phyloP scores from a whole-genome alignment of 805 yeast species.

The Candida manassasensis region DNA sequence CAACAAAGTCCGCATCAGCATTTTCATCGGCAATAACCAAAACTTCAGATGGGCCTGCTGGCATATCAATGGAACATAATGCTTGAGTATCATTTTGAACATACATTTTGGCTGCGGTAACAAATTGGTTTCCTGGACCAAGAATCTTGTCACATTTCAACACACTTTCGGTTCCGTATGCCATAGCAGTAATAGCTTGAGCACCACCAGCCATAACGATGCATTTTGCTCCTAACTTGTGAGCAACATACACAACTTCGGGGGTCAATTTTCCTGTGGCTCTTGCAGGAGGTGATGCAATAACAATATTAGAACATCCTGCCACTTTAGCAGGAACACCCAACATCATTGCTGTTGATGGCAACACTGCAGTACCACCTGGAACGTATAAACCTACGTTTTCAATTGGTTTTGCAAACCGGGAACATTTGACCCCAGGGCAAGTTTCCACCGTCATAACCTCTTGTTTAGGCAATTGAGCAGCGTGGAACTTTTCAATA shows the following conservation, averaged over 20 bases:
- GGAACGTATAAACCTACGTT: conserved; percentile 95
- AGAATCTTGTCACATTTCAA: conserved; percentile 94
- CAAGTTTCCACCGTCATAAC: conserved; percentile 82
- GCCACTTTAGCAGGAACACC: conserved; percentile 99
- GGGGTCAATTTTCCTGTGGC: conserved; percentile 91
- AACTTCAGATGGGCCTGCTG: conserved; percentile 99
- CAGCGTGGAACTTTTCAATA: conserved; percentile 88
- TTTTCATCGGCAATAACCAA: conserved; percentile 85
- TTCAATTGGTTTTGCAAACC: conserved; percentile 93
- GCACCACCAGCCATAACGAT: conserved; percentile 98
- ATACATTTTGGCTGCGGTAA: conserved; percentile 97
- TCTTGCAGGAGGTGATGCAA: conserved; percentile 92
- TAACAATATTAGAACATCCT: conserved; percentile 84
- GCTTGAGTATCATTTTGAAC: conserved; percentile 95
- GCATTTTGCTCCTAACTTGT: conserved; percentile 85
- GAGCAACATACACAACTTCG: conserved; percentile 96
- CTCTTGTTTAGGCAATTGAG: conserved; percentile 72
- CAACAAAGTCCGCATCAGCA: conserved; percentile 94
- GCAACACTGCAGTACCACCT: conserved; percentile 97
- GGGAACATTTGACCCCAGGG: conserved; percentile 90
- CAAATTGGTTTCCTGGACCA: conserved; percentile 99
- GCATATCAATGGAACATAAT: conserved; percentile 96
- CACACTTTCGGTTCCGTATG: conserved; percentile 91
- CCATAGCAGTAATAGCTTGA: conserved; percentile 98
- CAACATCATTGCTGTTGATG: conserved; percentile 96